These are phyloP conservation scores for Alternaria gansuensis DNA, from an alignment of 2,329 filamentous ascomycete species.

Conservation along the genomic window DNA sequence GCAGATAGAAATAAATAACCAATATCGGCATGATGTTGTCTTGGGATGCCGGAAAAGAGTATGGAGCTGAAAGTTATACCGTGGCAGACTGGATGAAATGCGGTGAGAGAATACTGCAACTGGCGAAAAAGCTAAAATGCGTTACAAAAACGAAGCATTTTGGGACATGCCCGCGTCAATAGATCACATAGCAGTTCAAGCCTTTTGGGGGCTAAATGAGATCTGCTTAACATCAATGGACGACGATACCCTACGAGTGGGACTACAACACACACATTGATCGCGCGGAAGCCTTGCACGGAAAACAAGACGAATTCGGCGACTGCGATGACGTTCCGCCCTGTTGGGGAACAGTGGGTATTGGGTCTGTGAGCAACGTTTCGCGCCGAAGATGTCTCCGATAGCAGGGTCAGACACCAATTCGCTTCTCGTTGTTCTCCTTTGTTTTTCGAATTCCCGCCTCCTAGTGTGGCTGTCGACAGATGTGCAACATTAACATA, in stretches of 20 bases:
- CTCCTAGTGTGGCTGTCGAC: not conserved
- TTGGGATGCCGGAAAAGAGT: not conserved
- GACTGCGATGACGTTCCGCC: conserved; percentile 8
- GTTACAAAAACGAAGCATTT: not conserved
- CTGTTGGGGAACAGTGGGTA: not conserved
- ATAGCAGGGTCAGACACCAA: conserved; percentile 9
- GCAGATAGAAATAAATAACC: conserved; percentile 28
- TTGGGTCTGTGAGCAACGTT: conserved; percentile 11
- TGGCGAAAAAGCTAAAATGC: not conserved
- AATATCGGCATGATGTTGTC: conserved; percentile 25
- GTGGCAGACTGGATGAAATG: not conserved
- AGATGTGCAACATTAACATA: conserved; percentile 6
- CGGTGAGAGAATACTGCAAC: not conserved
- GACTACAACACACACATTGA: conserved; percentile 10
- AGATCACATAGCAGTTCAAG: conserved; percentile 15
- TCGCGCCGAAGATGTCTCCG: conserved; percentile 2
- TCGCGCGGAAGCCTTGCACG: conserved; percentile 16
- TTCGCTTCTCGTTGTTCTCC: conserved; percentile 1
- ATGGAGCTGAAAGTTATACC: not conserved
- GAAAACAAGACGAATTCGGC: conserved; percentile 13
- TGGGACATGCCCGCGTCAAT: not conserved
- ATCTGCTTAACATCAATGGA: conserved; percentile 15
- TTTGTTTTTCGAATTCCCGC: not conserved
- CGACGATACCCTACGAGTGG: conserved; percentile 6
- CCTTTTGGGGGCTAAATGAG: conserved; percentile 12